Base-by-base conservation (phyloP, 1,284 basidiomycete species). In the Rhodotorula glutinis region DNA sequence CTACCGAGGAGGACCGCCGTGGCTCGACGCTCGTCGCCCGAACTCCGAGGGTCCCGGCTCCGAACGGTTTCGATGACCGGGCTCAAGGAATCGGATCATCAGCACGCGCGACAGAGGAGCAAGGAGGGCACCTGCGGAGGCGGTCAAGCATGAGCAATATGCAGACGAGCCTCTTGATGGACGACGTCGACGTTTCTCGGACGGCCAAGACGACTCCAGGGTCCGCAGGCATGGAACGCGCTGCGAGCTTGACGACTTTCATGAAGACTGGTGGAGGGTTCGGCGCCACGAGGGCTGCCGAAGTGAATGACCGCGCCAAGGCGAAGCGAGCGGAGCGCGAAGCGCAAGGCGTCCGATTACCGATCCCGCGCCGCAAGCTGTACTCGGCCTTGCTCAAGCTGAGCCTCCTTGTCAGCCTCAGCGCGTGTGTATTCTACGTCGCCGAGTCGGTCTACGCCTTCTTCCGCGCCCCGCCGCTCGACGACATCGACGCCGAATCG, bases 181-280 rank as follows among this genome's bases (percentile, higher is more conserved):
- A 52, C 16, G 65, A 52, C 4, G 58, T 38, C 13, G 63, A 38
- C 27, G 53, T 59, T 25, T 29, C 40, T 5, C 38, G 53, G 17
- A 13, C 13, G 13, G 29, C 33, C 4, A 25, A 38, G 17, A 49
- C 30, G 19, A 38, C 38, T 19, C 46, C 55, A 3, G 9, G 41
- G n/a, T 56, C 58, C 23, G 25, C n/a, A 38, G 53, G 53, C 9
- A 66, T 69, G 67, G 60, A 69, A 41, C 51, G 64, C 8, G 47
- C 51, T 2, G 14, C 51, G n/a, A 60, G 57, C 23, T 27, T 69
- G 29, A 69, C 67, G 21, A 53, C 60, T 21, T 60, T 66, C 57
- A 69, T 69, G 67, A 33, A 38, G 33, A 38, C 25, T 10, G 47
- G 51, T 23, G 62, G 49, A 17, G 60, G 30, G 2, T 17, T 49